Percentiles rank a stretch among this genome's conserved stretches.
These are phyloP conservation scores for Kwoniella heveanensis DNA, from an alignment of 768 basidiomycete genomes.

Conservation along the genomic window DNA sequence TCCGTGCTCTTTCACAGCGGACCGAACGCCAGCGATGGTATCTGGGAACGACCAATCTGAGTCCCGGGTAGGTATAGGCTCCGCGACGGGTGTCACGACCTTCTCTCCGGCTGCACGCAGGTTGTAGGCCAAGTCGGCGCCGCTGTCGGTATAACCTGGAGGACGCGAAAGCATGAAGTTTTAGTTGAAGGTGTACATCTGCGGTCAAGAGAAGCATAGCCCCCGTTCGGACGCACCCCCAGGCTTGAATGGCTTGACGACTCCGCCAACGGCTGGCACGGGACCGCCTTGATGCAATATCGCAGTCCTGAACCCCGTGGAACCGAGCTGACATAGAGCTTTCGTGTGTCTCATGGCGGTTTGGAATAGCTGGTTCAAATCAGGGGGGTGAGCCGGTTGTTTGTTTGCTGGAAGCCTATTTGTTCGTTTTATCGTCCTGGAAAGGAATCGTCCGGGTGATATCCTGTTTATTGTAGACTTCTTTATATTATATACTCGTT, in stretches of 20 bases:
- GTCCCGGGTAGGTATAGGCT: conserved; percentile 27
- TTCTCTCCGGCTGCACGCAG: conserved; percentile 21
- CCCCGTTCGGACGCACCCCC: conserved; percentile 44
- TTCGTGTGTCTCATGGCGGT: too few relatives aligned
- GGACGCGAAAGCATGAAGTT: too few relatives aligned
- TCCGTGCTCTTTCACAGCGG: conserved; percentile 37
- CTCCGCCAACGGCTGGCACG: conserved; percentile 37
- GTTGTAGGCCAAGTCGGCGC: conserved; percentile 44
- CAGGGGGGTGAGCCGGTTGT: too few relatives aligned
- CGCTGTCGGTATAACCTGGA: conserved; percentile 42
- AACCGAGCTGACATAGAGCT: too few relatives aligned
- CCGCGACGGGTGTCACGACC: conserved; percentile 30
- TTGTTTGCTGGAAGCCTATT: too few relatives aligned
- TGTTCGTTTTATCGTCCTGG: too few relatives aligned
- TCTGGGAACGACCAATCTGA: conserved; percentile 47
- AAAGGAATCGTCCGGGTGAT: too few relatives aligned
- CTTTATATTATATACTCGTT: too few relatives aligned
- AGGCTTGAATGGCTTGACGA: conserved; percentile 49
- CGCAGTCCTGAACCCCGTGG: conserved; percentile 19
- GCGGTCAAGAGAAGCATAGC: too few relatives aligned
- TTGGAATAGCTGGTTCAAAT: too few relatives aligned
- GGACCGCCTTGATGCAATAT: conserved; percentile 34
- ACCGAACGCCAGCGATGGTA: conserved; percentile 33
- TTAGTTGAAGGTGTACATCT: too few relatives aligned
- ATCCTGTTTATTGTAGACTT: too few relatives aligned